Base-by-base conservation (phyloP, 495 filamentous ascomycete species). In the Annulohypoxylon nitens region DNA sequence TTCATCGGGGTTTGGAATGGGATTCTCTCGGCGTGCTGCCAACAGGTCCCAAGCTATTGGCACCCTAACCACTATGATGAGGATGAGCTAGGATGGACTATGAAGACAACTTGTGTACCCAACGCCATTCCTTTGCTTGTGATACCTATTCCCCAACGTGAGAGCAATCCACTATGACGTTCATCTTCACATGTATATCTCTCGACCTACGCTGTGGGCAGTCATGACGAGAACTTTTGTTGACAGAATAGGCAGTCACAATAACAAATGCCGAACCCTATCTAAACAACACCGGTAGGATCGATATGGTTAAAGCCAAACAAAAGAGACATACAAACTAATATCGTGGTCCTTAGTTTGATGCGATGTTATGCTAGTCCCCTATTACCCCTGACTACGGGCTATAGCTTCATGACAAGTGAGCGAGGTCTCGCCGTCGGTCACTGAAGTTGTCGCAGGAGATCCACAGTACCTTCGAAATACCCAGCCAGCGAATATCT, bases 281-380 rank as follows among this genome's bases (percentile, higher is more conserved):
- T 57, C 50, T 59, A 18, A 41, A 54, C 43, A 59, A 37, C 26
- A 51, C 43, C 71, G 58, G 67, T 62, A 61, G 67, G 67, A 70
- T 70, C 67, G 67, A 70, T 70, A 54, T 55, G 48, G 67, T 70
- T 63, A 26, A 37, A 45, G 48, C 43, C 12, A 26, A 66, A 55
- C 25, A 33, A 34, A 18, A 68, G 41, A 54, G 39, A 14, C 18
- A 50, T 36, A 8, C 30, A 47, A 34, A 30, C 9, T 16, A 59
- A 39, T 30, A 37, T 36, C 26, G 5, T 9, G 10, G 33, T 10
- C 30, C 25, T 37, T 57, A n/a, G 26, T 33, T 51, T 20, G 25
- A 8, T 33, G 25, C n/a, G 2, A 11, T 37, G n/a, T 2, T 5
- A n/a, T 37, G 7, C 14, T 37, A 57, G n/a, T 8, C 53, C 36